Percentiles rank a stretch among this genome's conserved stretches.
phyloP scores from a whole-genome alignment of 164 flowering plant species.

The Litsea cubeba region DNA sequence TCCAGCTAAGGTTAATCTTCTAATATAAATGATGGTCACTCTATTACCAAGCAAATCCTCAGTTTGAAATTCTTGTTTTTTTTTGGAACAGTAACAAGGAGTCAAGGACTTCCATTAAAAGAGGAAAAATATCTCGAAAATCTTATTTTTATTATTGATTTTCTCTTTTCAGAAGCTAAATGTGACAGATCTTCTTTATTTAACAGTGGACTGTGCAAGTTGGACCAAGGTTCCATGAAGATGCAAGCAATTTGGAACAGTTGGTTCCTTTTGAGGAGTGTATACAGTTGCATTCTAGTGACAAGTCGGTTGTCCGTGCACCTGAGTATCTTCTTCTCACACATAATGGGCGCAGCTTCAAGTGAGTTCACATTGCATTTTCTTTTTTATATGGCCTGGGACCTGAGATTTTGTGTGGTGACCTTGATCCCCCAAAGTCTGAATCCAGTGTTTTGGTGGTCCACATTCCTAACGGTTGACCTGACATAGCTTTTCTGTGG shows the following conservation, averaged over 20 bases:
- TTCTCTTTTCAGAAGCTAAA: background rate
- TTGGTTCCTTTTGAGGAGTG: constrained; percentile 96
- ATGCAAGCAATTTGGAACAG: constrained; percentile 79
- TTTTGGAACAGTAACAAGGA: background rate
- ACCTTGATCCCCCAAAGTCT: background rate
- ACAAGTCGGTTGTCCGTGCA: constrained; percentile 55
- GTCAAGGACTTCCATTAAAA: background rate
- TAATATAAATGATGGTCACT: no score
- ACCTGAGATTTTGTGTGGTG: background rate
- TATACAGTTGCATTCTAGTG: constrained; percentile 60
- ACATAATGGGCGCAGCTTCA: constrained; percentile 92
- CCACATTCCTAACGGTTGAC: background rate
- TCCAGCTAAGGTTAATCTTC: no score
- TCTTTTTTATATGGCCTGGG: background rate
- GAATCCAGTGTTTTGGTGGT: background rate
- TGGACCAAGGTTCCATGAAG: constrained; percentile 88
- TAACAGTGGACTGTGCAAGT: constrained; percentile 90
- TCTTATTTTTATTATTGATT: background rate
- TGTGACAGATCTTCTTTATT: background rate
- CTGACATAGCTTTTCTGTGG: no score
- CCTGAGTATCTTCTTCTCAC: constrained; percentile 93
- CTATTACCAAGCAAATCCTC: no score
- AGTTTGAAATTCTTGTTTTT: no score
- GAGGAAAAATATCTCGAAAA: background rate
- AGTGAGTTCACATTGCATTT: constrained; percentile 41